These are phyloP conservation scores for Passalora sequoiae DNA, from an alignment of 2,329 filamentous ascomycete species.

Conservation along the genomic window DNA sequence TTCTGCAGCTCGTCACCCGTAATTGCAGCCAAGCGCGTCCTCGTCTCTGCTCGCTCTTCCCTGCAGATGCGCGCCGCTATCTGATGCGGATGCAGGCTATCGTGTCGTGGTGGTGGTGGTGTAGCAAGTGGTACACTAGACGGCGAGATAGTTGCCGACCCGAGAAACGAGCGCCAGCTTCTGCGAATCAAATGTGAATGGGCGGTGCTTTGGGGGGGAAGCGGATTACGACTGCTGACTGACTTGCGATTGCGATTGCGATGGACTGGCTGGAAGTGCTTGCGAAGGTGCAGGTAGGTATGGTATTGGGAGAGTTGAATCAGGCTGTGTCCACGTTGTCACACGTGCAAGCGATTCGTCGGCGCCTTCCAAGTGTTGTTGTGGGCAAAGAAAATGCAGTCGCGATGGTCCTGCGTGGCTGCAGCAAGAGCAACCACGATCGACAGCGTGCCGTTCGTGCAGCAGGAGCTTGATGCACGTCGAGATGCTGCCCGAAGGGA, in stretches of 20 bases:
- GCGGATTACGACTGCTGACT: background rate
- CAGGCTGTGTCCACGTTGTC: no score
- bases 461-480: background rate
- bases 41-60: background rate
- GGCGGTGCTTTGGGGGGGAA: no score
- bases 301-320: no score
- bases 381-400: no score
- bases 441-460: background rate
- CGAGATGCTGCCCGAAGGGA: background rate
- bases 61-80: conserved; percentile 4
- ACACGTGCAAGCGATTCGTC: no score
- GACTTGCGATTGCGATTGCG: background rate
- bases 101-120: conserved; percentile 3
- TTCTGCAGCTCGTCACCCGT: background rate
- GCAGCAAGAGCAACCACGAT: conserved; percentile 3
- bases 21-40: conserved; percentile 1
- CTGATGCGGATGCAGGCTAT: no score
- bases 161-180: conserved; percentile 2
- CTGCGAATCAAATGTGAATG: no score
- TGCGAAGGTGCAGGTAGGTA: no score
- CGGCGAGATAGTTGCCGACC: conserved; percentile 3
- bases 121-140: conserved; percentile 2
- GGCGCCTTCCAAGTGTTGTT: no score
- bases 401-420: no score
- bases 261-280: no score